Conservation (phyloP, 2,329 filamentous ascomycete species). For the Penicillium sp. region DNA sequence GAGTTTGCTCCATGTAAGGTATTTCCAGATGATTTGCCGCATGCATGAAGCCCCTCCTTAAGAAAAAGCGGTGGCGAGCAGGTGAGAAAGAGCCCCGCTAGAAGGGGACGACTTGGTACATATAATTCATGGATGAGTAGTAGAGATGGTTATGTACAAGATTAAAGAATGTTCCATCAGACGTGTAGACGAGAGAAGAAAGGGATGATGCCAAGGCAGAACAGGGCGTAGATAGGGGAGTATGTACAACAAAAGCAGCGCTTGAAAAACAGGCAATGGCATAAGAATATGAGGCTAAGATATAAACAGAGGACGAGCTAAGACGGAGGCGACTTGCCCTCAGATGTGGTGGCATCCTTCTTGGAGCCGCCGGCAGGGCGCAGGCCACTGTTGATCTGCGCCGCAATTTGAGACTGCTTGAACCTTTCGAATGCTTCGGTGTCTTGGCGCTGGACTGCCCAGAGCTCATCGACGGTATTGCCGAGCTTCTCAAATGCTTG, state of each 20-base stretch:
- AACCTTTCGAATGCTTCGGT: conserved; percentile 44
- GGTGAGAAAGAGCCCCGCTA: neutral
- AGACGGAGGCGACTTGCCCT: conserved; percentile 5
- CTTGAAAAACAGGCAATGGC: neutral
- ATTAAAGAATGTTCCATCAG: neutral
- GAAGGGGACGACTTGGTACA: neutral
- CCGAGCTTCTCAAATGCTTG: conserved; percentile 43
- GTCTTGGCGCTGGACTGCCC: conserved; percentile 41
- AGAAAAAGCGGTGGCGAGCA: neutral
- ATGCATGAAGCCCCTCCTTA: neutral
- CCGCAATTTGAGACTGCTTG: conserved; percentile 45
- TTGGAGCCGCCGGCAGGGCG: conserved; percentile 2
- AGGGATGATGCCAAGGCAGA: neutral
- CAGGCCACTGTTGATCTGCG: conserved; percentile 43
- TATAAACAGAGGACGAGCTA: neutral
- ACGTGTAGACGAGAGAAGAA: neutral
- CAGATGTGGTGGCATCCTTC: neutral
- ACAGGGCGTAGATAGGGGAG: neutral
- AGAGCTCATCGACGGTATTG: conserved; percentile 45
- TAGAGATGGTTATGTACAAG: neutral
- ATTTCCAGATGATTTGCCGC: neutral
- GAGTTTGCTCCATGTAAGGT: neutral
- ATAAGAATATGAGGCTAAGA: neutral
- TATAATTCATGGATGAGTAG: too few species aligned
- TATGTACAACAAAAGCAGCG: neutral